Evolutionary conservation across 768 basidiomycete species (phyloP).

Genomic region (Rhizopogon vinicolor): DNA sequence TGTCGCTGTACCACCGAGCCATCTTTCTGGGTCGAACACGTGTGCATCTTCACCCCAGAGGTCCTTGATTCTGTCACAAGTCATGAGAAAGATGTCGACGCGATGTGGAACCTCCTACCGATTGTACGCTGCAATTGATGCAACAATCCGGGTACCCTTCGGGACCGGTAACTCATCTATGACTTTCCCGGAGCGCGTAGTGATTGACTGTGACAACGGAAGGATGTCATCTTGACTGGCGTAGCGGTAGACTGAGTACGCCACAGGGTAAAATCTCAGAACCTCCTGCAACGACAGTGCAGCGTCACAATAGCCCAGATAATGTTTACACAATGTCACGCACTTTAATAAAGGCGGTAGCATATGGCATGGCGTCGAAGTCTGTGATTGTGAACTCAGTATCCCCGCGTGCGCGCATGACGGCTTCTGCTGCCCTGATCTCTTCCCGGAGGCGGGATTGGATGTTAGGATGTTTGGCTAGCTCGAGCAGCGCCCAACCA

Average conservation of each 20-base stretch:
- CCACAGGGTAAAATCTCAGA: conserved; percentile 13
- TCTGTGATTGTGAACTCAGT: conserved; percentile 36
- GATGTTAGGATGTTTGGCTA: conserved; percentile 51
- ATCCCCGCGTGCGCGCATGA: conserved; percentile 32
- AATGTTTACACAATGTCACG: not conserved
- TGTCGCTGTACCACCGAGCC: no score
- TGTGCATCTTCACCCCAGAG: no score
- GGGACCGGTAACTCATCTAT: conserved; percentile 38
- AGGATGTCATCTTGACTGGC: conserved; percentile 51
- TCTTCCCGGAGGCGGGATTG: conserved; percentile 52
- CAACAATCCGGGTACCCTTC: no score
- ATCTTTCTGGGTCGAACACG: no score
- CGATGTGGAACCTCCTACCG: no score
- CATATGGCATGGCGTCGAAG: conserved; percentile 47
- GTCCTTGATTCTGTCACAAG: no score
- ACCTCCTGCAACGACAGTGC: conserved; percentile 31
- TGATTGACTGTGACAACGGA: conserved; percentile 52
- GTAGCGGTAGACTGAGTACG: conserved; percentile 46
- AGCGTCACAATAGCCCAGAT: not conserved
- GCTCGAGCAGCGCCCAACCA: conserved; percentile 59
- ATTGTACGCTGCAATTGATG: no score
- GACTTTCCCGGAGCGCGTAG: conserved; percentile 38
- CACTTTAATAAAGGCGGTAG: conserved; percentile 43
- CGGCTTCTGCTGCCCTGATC: no score
- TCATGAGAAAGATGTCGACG: no score